Base-by-base conservation (phyloP, 108 stramenopile species). In the Cylindrotheca closterium region DNA sequence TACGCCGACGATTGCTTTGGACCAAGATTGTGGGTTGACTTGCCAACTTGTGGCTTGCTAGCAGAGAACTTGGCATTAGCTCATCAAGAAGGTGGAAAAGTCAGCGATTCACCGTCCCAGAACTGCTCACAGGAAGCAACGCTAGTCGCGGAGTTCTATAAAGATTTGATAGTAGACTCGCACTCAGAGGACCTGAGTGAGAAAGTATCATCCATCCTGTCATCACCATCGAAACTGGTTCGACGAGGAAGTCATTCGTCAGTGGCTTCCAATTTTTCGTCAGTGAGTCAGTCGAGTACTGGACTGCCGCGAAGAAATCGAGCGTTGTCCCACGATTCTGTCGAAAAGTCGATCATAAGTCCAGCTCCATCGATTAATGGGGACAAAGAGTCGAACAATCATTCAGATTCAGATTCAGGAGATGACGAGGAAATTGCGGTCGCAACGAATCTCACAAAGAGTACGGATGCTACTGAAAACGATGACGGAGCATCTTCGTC, bases 1-100 rank as follows among this genome's bases (percentile, higher is more conserved):
- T 91, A 82, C 51, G 83, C 80, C 1, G 86, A 82, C 42, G 89
- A 91, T 67, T 79, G 80, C 30, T 91, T 87, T 60, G 89, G 86
- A n/a, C 67, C 79, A 25, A 48, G 89, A 37, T 54, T 60, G 32
- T 91, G 89, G 89, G 86, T 91, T 26, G 89, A 87, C 46, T 60
- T 85, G 30, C 71, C 79, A 22, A 26, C 58, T 8, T 85, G 82
- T 32, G 58, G 58, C 1, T 55, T 74, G 1, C 61, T 91, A n/a
- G 89, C 87, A 15, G 37, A 85, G 47, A 91, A 91, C 51, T 51
- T 91, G 28, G 67, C 58, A 21, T 62, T 85, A 23, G 33, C 47
- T 30, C 80, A 79, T 55, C 47, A n/a, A 8, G 67, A 76, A 26
- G 65, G 33, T 27, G 28, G 59, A 19, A 45, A 50, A 22, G 65